phyloP scores from a whole-genome alignment of 148 eudicot genomes.

The Diospyros lotus region DNA sequence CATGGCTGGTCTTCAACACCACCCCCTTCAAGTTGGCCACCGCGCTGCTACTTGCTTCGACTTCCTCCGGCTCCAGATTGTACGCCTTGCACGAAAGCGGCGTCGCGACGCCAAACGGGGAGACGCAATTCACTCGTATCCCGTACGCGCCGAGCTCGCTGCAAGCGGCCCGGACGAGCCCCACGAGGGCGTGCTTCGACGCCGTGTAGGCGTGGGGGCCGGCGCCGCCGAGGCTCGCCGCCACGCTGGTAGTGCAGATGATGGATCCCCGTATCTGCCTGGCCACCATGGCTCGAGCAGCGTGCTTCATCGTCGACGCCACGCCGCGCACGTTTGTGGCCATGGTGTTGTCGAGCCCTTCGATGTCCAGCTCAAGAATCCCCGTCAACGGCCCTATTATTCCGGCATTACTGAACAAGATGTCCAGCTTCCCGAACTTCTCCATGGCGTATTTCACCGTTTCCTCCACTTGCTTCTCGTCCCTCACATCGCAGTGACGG shows the following conservation, averaged over 20 bases:
- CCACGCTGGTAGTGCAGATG: constrained; percentile 60
- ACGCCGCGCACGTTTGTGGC: constrained; percentile 60
- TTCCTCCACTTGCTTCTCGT: constrained; percentile 47
- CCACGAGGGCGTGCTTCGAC: constrained; percentile 71
- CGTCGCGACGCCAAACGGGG: constrained; percentile 79
- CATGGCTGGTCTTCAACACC: constrained; percentile 50
- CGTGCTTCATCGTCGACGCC: constrained; percentile 57
- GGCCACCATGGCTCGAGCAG: constrained; percentile 54
- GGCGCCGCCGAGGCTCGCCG: constrained; percentile 47
- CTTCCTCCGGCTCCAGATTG: constrained; percentile 30
- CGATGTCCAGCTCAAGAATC: constrained; percentile 47
- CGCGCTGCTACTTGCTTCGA: constrained; percentile 32
- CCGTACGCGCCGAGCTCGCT: constrained; percentile 69
- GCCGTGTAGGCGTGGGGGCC: constrained; percentile 57
- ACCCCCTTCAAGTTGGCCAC: constrained; percentile 55
- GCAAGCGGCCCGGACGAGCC: constrained; percentile 57
- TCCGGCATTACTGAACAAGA: constrained; percentile 67
- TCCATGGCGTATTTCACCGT: constrained; percentile 30
- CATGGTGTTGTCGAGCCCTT: constrained; percentile 37
- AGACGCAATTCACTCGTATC: constrained; percentile 64
- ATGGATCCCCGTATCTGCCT: constrained; percentile 49
- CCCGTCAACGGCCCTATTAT: constrained; percentile 38
- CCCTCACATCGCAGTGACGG: constrained; percentile 53
- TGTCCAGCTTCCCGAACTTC: constrained; percentile 40
- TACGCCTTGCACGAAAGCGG: constrained; percentile 54